phyloP scores from a whole-genome alignment of 345 rosid genomes.

The Boechera divaricarpa region DNA sequence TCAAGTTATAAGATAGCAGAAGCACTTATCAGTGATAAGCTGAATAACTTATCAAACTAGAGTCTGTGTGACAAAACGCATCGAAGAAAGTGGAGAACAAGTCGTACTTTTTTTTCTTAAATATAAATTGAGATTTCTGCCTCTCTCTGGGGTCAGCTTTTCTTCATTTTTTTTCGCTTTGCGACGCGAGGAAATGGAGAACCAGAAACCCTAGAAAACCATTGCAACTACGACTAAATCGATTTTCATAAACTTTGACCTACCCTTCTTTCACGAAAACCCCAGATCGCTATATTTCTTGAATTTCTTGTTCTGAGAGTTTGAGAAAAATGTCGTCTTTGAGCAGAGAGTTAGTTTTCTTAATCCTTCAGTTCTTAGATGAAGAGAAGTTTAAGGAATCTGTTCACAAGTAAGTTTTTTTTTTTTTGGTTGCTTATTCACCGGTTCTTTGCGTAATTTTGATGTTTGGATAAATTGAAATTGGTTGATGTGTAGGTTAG shows the following conservation, averaged over 20 bases:
- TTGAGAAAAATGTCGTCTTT: constrained; percentile 60
- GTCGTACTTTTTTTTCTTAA: constrained; percentile 43
- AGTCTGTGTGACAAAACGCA: constrained; percentile 47
- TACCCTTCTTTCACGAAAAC: constrained; percentile 22
- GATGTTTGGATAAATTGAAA: constrained; percentile 7
- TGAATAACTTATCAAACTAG: background rate
- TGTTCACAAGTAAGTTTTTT: constrained; percentile 59
- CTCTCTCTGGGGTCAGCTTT: constrained; percentile 40
- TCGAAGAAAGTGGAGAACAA: constrained; percentile 53
- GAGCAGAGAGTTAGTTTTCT: constrained; percentile 71
- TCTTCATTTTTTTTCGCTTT: constrained; percentile 28
- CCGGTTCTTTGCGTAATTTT: background rate
- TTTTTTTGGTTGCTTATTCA: background rate
- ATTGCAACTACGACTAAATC: constrained; percentile 38
- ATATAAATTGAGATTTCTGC: constrained; percentile 27
- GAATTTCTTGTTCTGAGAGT: background rate
- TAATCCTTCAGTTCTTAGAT: constrained; percentile 69
- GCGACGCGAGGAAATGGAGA: constrained; percentile 41
- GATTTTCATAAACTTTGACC: constrained; percentile 11
- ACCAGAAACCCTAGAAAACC: constrained; percentile 46
- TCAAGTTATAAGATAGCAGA: background rate
- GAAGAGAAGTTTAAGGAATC: constrained; percentile 55
- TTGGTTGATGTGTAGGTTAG: constrained; percentile 54
- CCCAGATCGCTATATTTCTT: constrained; percentile 28
- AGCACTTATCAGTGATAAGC: constrained; percentile 33